A percentile compares a stretch with the other conserved stretches of the same genome.
Evolutionary conservation across 2,329 filamentous ascomycete genomes (phyloP).

Genomic region (Torrubiellomyces zombiae): DNA sequence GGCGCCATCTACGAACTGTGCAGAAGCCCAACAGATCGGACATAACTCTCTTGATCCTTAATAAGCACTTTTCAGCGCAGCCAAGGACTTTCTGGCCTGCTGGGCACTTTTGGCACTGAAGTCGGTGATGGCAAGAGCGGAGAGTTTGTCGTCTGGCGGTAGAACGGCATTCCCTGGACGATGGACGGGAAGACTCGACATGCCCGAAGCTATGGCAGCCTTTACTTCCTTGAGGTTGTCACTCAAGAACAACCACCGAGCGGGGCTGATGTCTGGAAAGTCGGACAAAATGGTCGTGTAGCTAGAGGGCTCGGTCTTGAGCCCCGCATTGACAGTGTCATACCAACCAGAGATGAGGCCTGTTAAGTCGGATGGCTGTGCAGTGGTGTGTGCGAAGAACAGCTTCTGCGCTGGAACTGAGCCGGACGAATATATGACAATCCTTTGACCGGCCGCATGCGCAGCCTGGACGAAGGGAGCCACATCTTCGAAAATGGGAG

Average conservation of each 20-base stretch:
- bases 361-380: conserved; percentile 40
- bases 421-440: conserved; percentile 71
- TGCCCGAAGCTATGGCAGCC: conserved; percentile 44
- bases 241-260: conserved; percentile 59
- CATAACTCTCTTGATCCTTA: too few relatives aligned
- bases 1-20: too few relatives aligned
- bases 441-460: conserved; percentile 33
- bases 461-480: conserved; percentile 44
- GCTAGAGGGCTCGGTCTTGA: conserved; percentile 50
- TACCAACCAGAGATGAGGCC: conserved; percentile 50
- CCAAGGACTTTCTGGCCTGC: conserved; percentile 4
- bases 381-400: conserved; percentile 52
- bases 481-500: conserved; percentile 62
- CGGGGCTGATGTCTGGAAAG: conserved; percentile 24
- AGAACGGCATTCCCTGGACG: conserved; percentile 57
- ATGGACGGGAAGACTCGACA: conserved; percentile 43
- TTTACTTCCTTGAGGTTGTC: conserved; percentile 59
- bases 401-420: conserved; percentile 69
- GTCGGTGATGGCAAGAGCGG: conserved; percentile 16
- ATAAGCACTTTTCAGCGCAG: conserved; percentile 2
- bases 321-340: conserved; percentile 66
- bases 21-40: too few relatives aligned
- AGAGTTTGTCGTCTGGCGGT: conserved; percentile 26
- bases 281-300: conserved; percentile 45
- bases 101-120: conserved; percentile 13